A percentile compares a stretch with the other conserved stretches of the same genome.
Conservation (phyloP, 1,284 basidiomycete genomes). For the Agroathelia rolfsii region DNA sequence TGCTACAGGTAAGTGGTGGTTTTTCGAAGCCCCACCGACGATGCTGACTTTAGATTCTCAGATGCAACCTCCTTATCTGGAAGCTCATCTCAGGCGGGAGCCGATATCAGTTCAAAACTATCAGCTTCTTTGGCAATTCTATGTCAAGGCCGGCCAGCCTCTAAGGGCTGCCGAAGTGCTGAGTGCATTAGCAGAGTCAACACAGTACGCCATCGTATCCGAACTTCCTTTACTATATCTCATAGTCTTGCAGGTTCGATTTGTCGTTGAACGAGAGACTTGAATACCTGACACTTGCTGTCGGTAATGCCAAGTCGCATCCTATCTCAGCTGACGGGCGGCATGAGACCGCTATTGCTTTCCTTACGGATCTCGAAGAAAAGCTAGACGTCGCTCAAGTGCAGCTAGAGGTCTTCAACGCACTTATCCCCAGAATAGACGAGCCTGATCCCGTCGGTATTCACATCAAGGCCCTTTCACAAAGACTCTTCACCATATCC, state of each 20-base stretch:
- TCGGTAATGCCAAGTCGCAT: constrained; percentile 93
- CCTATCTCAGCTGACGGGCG: constrained; percentile 65
- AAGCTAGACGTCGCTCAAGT: constrained; percentile 96
- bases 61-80: constrained; percentile 79
- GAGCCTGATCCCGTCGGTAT: constrained; percentile 47
- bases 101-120: constrained; percentile 77
- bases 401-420: constrained; percentile 79
- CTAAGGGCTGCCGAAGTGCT: constrained; percentile 84
- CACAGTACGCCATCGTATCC: too few relatives aligned
- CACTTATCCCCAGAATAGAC: constrained; percentile 49
- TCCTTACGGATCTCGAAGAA: constrained; percentile 89
- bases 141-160: constrained; percentile 84
- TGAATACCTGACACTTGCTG: constrained; percentile 87
- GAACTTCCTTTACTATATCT: constrained; percentile 20
- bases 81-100: constrained; percentile 77
- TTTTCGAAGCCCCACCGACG: constrained; percentile 9
- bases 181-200: constrained; percentile 78
- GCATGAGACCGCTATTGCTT: constrained; percentile 82
- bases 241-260: constrained; percentile 40
- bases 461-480: constrained; percentile 45
- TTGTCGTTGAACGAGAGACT: constrained; percentile 65
- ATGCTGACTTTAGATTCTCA: constrained; percentile 19
- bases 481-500: constrained; percentile 54
- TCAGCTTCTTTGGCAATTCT: constrained; percentile 94
- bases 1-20: constrained; percentile 64